Base-by-base conservation (phyloP, 352 stramenopile species). In the Phytophthora syringae region DNA sequence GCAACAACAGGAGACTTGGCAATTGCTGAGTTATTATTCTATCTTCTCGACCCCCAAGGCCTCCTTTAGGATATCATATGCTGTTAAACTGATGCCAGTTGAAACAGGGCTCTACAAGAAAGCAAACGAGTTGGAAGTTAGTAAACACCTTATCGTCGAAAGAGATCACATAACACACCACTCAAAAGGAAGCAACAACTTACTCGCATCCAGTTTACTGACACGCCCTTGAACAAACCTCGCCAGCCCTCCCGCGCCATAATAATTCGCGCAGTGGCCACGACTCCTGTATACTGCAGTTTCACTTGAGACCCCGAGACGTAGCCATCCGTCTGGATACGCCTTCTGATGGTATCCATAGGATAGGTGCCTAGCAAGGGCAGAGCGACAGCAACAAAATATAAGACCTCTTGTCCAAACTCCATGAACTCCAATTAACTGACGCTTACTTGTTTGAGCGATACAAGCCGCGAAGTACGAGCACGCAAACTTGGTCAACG, bases 41-140 rank as follows among this genome's bases (percentile, higher is more conserved):
- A 88, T 84, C 79, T 79, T 90, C 64, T 94, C 86, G 51, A 95
- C 80, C 20, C 80, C 86, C 57, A 95, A 71, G n/a, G 93, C 55
- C 47, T 95, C 88, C 64, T 95, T 95, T 25, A 95, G 64, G 21
- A 95, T 71, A 80, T 95, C 88, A 68, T 95, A 95, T 22, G 86
- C 77, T 40, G 88, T 95, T 22, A 95, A 75, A 67, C 88, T 95
- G 63, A 95, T 95, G 48, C 88, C 86, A 1, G 86, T 94, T 50
- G 86, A 88, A 58, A 95, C 64, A 27, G 88, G 88, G 72, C 88
- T 93, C 88, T 95, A 58, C 32, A 28, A 10, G 67, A 27, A 25
- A 11, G 62, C 7, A 64, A 9, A 40, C 5, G 16, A 20, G 1
- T 6, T 45, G 7, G 24, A 45, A 24, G 18, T 45, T 24, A 45